These are phyloP conservation scores for Scenedesmus sp. DNA, from an alignment of 163 green algal genomes.

Conservation along the genomic window DNA sequence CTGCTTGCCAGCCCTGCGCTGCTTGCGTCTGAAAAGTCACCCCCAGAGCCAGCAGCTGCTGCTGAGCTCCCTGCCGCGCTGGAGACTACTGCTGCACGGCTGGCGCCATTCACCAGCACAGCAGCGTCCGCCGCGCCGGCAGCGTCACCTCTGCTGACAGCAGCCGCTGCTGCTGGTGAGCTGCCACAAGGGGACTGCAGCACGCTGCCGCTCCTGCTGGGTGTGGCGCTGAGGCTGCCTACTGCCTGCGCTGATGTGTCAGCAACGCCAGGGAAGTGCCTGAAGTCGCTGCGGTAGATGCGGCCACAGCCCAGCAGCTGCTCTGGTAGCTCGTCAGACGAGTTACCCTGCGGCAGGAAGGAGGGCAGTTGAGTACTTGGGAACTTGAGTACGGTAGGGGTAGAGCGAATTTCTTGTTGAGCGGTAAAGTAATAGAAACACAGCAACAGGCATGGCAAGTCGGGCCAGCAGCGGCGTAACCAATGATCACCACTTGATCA, in stretches of 20 bases:
- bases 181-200: neutral
- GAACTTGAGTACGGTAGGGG: too few species aligned
- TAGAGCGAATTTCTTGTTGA: too few species aligned
- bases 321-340: slow-evolving; percentile 90
- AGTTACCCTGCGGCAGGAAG: slow-evolving; percentile 85
- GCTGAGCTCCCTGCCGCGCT: neutral
- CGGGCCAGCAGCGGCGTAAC: too few species aligned
- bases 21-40: neutral
- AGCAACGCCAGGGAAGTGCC: neutral
- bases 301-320: slow-evolving; percentile 77
- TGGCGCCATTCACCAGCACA: neutral
- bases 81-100: neutral
- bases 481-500: too few species aligned
- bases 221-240: neutral
- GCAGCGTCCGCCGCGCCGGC: neutral
- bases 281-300: slow-evolving; percentile 79
- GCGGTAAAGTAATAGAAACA: too few species aligned
- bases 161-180: neutral
- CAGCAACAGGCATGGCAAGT: too few species aligned
- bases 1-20: neutral
- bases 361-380: too few species aligned
- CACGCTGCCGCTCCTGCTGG: slow-evolving; percentile 4
- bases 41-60: neutral
- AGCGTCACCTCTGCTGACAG: neutral
- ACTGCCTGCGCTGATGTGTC: neutral